phyloP scores from a whole-genome alignment of 768 basidiomycete genomes.

The Mycena belliarum region DNA sequence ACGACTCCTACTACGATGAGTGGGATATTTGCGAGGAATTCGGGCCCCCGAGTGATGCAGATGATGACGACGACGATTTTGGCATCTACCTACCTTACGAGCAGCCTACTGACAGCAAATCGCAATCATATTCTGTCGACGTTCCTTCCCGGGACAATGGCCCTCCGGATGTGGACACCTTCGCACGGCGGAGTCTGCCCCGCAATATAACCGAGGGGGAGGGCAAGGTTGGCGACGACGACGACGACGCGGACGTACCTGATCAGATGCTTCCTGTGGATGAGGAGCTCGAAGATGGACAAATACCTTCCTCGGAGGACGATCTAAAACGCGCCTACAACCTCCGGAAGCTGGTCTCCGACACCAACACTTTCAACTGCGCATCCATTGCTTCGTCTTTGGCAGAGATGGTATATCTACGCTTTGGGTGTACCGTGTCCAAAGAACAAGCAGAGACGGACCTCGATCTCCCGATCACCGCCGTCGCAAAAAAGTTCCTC shows the following conservation, averaged over 20 bases:
- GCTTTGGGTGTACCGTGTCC: background rate
- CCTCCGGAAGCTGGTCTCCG: background rate
- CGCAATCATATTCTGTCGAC: no score
- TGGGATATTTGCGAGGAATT: slow-evolving; percentile 2
- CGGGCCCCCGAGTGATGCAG: background rate
- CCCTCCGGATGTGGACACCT: no score
- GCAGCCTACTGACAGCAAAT: no score
- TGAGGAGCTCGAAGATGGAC: background rate
- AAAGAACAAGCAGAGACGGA: background rate
- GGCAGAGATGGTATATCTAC: background rate
- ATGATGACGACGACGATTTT: background rate
- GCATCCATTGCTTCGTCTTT: background rate
- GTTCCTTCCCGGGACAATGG: no score
- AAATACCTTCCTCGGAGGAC: background rate
- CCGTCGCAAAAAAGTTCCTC: background rate
- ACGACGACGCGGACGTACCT: background rate
- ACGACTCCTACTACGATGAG: slow-evolving; percentile 1
- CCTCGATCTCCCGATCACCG: background rate
- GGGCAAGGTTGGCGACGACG: no score
- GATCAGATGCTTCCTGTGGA: background rate
- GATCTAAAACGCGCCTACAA: background rate
- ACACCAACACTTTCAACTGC: background rate
- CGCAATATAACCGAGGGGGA: no score
- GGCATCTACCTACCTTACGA: no score
- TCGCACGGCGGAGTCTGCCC: no score